Conservation (phyloP, 495 filamentous ascomycete genomes). For the Aspergillus sclerotioniger region DNA sequence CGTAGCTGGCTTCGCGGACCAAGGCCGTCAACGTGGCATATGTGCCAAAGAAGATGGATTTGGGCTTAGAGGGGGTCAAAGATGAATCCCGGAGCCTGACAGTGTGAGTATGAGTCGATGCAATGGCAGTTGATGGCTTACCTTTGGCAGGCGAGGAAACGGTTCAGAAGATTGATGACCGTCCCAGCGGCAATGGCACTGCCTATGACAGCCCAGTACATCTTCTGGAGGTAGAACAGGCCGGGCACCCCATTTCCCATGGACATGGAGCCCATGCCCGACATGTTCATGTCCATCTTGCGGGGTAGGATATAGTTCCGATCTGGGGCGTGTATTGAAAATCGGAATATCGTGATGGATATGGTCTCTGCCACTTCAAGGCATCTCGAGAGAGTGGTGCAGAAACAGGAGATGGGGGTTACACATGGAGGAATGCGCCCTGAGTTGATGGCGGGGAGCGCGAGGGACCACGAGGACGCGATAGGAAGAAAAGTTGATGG, state of each 20-base stretch:
- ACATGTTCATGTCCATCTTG: conserved; percentile 19
- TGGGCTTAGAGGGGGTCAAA: conserved; percentile 62
- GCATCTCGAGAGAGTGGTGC: too few species aligned
- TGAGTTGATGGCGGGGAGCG: too few species aligned
- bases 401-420: too few species aligned
- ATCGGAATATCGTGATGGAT: too few species aligned
- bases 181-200: conserved; percentile 52
- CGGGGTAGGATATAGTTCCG: conserved; percentile 4
- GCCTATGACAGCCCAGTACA: conserved; percentile 63
- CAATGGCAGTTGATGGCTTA: conserved; percentile 18
- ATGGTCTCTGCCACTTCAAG: too few species aligned
- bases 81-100: conserved; percentile 29
- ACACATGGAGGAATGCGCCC: too few species aligned
- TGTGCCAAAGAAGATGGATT: conserved; percentile 47
- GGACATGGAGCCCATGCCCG: conserved; percentile 40
- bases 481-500: too few species aligned
- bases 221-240: conserved; percentile 47
- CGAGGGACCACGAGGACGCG: too few species aligned
- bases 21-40: conserved; percentile 71
- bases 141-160: conserved; percentile 48
- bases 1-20: conserved; percentile 64
- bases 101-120: background rate
- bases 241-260: conserved; percentile 47
- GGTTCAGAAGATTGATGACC: conserved; percentile 48
- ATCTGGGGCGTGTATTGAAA: too few species aligned